These are phyloP conservation scores for Cyclocybe cylindracea DNA, from an alignment of 768 basidiomycete genomes.

Conservation along the genomic window DNA sequence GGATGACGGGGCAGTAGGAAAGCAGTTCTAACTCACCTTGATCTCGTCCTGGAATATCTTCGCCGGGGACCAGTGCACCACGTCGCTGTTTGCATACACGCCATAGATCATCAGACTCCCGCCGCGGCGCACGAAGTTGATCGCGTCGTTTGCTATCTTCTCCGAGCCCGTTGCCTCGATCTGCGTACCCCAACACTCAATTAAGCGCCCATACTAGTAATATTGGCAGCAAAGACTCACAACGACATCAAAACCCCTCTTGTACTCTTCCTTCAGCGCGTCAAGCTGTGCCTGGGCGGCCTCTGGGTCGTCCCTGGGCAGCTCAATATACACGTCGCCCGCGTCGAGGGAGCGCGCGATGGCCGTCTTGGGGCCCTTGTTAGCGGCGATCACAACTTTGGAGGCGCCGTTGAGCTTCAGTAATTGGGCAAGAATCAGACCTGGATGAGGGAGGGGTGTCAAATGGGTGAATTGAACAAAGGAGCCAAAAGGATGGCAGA, in stretches of 20 bases:
- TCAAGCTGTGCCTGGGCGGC: constrained; percentile 64
- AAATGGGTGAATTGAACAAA: not conserved
- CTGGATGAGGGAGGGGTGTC: constrained; percentile 9
- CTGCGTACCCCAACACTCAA: constrained; percentile 4
- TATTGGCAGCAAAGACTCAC: constrained; percentile 21
- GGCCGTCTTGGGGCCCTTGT: constrained; percentile 88
- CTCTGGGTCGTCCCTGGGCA: constrained; percentile 69
- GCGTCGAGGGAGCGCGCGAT: constrained; percentile 78
- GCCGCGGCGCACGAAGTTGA: constrained; percentile 87
- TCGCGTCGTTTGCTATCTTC: constrained; percentile 79
- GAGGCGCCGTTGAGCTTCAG: constrained; percentile 85
- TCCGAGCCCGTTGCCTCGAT: constrained; percentile 71
- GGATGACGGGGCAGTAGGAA: not conserved
- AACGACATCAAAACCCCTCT: constrained; percentile 88
- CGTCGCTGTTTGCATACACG: constrained; percentile 83
- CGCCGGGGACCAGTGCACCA: constrained; percentile 83
- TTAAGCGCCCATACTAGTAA: constrained; percentile 4
- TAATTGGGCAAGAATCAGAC: constrained; percentile 84
- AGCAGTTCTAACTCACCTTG: constrained; percentile 26
- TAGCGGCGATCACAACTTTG: constrained; percentile 80
- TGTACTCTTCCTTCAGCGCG: constrained; percentile 74
- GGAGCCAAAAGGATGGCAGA: constrained; percentile 31
- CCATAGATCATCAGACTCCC: constrained; percentile 89
- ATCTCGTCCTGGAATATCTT: constrained; percentile 78
- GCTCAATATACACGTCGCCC: constrained; percentile 82